Base-by-base conservation (phyloP, 1,139 yeast genomes). In the Sugiyamaella japonica region DNA sequence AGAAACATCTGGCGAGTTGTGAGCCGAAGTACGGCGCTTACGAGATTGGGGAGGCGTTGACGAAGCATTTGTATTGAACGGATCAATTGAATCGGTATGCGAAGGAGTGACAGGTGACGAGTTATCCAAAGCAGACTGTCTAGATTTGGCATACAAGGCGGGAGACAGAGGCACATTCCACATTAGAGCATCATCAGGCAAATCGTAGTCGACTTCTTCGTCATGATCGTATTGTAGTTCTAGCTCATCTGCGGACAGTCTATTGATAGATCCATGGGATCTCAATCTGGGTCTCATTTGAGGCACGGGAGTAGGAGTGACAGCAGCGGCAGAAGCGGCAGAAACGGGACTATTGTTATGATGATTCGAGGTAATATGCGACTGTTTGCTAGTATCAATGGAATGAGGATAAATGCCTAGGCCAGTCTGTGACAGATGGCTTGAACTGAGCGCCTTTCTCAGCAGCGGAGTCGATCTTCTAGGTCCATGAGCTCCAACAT, bases 101-200 rank as follows among this genome's bases (percentile, higher is more conserved):
- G 6, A 52, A 38, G 56, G 41, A 17, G 50, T 7, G 25, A 20
- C 25, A 23, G 34, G n/a, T 2, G 48, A 41, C 12, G 41, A 38
- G 2, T 13, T 36, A 13, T 36, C 48, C n/a, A 39, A 15, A 16
- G 51, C 39, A 12, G 39, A 20, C 31, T 48, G 39, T 52, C 62
- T 70, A 38, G 66, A 58, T 53, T 71, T 69, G 7, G 73, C 70
- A 48, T 66, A 70, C 13, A 73, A 67, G 0, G 86, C 77, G 52
- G 82, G 84, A 0, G 86, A 77, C 45, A 82, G 69, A 1, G 89
- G 90, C 13, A 85, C 86, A 62, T 85, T 84, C 71, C 76, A 83
- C 58, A 83, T 80, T 34, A 78, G 72, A 15, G 76, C 71, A 52
- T 79, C 79, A 49, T 75, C 81, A 6, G 84, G 82, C 47, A 81